Base-by-base conservation (phyloP, 2,329 filamentous ascomycete genomes). In the Botrytis galanthina region DNA sequence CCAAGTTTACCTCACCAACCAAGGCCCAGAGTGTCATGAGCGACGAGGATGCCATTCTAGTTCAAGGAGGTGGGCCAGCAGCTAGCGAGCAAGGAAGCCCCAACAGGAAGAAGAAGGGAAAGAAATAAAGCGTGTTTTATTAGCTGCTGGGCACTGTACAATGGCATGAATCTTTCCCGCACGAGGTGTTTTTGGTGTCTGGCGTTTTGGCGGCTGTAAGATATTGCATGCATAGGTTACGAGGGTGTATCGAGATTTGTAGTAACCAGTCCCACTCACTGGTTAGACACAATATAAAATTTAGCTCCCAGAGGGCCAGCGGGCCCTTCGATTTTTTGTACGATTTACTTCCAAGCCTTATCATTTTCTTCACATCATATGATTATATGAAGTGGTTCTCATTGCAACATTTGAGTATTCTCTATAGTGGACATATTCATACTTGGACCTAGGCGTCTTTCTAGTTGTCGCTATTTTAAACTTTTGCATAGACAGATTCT, bases 41-140 rank as follows among this genome's bases (percentile, higher is more conserved):
- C 80, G 89, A 92, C 80, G 92, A 94, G 74, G 92, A 95, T 80
- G 89, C 90, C 29, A 92, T 97, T 37, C 84, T 97, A 76, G 93
- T 97, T 67, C 93, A 96, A 79, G 74, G 74, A 42, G 74, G 76
- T 48, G 74, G 77, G 1, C 76, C 78, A 14, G 72, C 75, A 46
- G 72, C 70, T 12, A 76, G 57, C 63, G 75, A 76, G 48, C 75
- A 75, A n/a, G 81, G 83, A 70, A 81, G 81, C 74, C 81, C 82
- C 63, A 87, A 14, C 32, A 73, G 89, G 84, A 90, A 87, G 85
- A 91, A 90, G 86, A 91, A 90, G 85, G 86, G 85, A 72, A 91
- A 90, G 86, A 89, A 91, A 82, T 90, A 81, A 83, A 57, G n/a
- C 39, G 22, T 63, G 29, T 67, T 67, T 29, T 57, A 20, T 16